Conservation (phyloP, 2,329 filamentous ascomycete genomes). For the Calonectria naviculata region DNA sequence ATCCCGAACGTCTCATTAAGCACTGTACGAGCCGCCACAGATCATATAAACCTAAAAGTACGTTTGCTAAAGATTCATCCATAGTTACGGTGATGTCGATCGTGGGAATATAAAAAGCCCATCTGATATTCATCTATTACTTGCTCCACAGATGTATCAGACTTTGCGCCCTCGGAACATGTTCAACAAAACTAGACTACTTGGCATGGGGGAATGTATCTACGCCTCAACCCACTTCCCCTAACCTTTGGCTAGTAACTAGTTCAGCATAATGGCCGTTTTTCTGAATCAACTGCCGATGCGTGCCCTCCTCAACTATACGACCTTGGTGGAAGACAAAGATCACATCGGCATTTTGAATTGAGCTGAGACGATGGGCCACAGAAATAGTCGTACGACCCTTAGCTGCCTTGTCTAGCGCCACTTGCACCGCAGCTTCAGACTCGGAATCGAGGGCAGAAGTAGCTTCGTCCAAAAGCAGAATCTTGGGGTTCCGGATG, state of each 20-base stretch:
- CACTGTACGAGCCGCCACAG: no score
- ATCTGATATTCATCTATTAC: no score
- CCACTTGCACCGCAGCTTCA: not conserved
- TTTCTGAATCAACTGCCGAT: not conserved
- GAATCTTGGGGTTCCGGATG: constrained; percentile 1
- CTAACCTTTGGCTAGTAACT: constrained; percentile 2
- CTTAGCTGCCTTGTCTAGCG: constrained; percentile 6
- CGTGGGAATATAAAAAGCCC: no score
- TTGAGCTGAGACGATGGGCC: constrained; percentile 1
- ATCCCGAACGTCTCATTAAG: no score
- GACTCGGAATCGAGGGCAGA: constrained; percentile 9
- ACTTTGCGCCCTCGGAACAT: no score
- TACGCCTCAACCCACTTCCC: no score
- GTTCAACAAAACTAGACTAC: no score
- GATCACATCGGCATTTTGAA: constrained; percentile 4
- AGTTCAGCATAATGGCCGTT: constrained; percentile 2
- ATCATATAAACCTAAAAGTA: no score
- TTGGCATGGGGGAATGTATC: no score
- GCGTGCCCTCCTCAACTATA: not conserved
- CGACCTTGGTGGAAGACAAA: constrained; percentile 3
- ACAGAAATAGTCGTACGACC: constrained; percentile 7
- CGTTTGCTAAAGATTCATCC: no score
- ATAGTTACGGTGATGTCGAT: no score
- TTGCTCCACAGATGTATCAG: no score
- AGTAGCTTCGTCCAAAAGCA: constrained; percentile 4